These are phyloP conservation scores for Primulina huaijiensis DNA, from an alignment of 257 asterid species.

Conservation along the genomic window DNA sequence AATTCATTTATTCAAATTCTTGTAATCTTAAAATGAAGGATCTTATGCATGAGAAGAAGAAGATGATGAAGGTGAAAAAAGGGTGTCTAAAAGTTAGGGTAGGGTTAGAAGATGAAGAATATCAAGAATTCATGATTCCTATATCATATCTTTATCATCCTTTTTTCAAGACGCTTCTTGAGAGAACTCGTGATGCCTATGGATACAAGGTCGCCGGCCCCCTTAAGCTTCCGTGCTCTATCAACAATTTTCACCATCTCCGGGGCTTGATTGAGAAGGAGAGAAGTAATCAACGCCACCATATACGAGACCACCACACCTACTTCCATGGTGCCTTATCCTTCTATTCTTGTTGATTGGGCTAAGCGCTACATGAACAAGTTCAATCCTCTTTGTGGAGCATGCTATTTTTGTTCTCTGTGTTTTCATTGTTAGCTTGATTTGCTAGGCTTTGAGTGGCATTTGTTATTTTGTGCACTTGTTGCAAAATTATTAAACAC, in stretches of 20 bases:
- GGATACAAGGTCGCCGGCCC: slow-evolving; percentile 31
- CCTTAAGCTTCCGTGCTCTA: slow-evolving; percentile 24
- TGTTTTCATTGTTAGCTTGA: no score
- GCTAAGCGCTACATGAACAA: no score
- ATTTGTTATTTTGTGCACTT: no score
- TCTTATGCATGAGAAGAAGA: slow-evolving; percentile 11
- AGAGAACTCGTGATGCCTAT: slow-evolving; percentile 29
- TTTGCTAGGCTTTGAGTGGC: no score
- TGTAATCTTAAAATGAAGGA: no score
- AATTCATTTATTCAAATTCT: no score
- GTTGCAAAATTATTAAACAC: no score
- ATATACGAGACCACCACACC: background rate
- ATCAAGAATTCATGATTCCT: slow-evolving; percentile 21
- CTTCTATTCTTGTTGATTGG: slow-evolving; percentile 16
- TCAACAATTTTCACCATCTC: slow-evolving; percentile 29
- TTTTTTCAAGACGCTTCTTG: slow-evolving; percentile 22
- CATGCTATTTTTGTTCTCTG: no score
- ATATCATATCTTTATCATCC: slow-evolving; percentile 30
- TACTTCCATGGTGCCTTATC: background rate
- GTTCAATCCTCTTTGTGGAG: no score
- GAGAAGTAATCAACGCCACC: background rate
- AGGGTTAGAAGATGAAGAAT: background rate
- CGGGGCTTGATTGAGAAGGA: slow-evolving; percentile 29
- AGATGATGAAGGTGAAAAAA: slow-evolving; percentile 14
- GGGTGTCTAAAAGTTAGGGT: background rate